Evolutionary conservation across 306 rosid genomes (phyloP).

Genomic region (Astragalus membranaceus): DNA sequence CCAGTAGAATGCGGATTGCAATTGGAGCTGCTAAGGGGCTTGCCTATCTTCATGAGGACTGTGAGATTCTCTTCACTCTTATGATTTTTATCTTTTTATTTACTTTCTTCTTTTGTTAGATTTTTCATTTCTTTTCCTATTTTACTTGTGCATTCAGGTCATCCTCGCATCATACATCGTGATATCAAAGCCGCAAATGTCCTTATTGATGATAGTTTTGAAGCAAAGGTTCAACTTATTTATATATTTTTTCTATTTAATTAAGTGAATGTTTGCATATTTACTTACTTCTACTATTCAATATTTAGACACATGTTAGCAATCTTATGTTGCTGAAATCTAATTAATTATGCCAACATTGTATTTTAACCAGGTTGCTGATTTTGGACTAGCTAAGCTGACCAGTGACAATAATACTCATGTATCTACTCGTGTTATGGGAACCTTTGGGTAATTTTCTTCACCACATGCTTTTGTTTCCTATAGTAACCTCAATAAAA

Average conservation of each 20-base stretch:
- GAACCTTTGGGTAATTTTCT: slow-evolving; percentile 73
- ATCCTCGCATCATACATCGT: slow-evolving; percentile 83
- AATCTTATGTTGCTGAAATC: background rate
- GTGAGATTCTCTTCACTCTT: slow-evolving; percentile 37
- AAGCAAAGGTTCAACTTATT: slow-evolving; percentile 60
- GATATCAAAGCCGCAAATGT: slow-evolving; percentile 85
- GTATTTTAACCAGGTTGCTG: slow-evolving; percentile 64
- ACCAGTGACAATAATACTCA: slow-evolving; percentile 74
- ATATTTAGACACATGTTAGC: background rate
- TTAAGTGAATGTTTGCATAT: background rate
- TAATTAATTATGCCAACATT: background rate
- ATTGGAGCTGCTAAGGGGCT: slow-evolving; percentile 82
- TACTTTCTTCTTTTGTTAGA: background rate
- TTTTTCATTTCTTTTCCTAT: background rate
- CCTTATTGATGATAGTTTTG: slow-evolving; percentile 67
- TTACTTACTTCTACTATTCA: background rate
- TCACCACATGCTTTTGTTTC: background rate
- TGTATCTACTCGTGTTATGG: slow-evolving; percentile 91
- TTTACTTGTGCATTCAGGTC: slow-evolving; percentile 44
- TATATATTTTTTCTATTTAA: background rate
- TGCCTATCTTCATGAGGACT: slow-evolving; percentile 84
- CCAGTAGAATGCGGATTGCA: slow-evolving; percentile 63
- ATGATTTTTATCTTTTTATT: background rate
- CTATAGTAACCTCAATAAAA: background rate
- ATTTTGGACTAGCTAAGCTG: slow-evolving; percentile 86